These are phyloP conservation scores for Flaveria brownii DNA, from an alignment of 129 eudicot species.

Conservation along the genomic window DNA sequence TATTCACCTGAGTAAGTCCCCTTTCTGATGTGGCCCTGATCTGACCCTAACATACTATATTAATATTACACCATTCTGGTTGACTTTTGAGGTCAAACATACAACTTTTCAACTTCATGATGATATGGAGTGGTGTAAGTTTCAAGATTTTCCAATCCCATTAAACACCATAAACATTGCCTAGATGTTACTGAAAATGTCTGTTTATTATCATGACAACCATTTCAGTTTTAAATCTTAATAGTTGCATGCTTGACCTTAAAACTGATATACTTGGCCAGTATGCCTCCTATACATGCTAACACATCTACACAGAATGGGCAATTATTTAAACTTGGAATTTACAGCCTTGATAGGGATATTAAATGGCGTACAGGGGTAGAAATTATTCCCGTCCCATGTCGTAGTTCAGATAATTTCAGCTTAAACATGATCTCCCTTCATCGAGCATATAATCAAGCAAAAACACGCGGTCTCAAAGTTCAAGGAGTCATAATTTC, in stretches of 20 bases:
- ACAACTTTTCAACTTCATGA: constrained; percentile 36
- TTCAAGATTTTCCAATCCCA: constrained; percentile 25
- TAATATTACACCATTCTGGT: constrained; percentile 22
- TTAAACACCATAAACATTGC: constrained; percentile 5
- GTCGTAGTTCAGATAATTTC: constrained; percentile 84
- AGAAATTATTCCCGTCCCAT: constrained; percentile 71
- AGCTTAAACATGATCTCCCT: constrained; percentile 51
- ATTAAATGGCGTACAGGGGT: constrained; percentile 79
- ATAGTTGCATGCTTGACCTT: constrained; percentile 30
- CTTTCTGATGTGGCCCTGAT: too few species aligned
- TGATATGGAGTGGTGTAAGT: constrained; percentile 29
- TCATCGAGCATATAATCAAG: constrained; percentile 70
- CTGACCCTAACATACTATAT: too few species aligned
- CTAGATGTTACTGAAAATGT: not conserved
- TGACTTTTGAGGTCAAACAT: constrained; percentile 40
- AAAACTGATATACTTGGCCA: constrained; percentile 1
- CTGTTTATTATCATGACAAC: not conserved
- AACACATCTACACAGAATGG: not conserved
- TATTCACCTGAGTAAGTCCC: constrained; percentile 57
- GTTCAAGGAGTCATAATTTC: constrained; percentile 72
- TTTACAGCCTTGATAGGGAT: constrained; percentile 71
- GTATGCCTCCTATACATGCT: not conserved
- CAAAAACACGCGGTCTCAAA: constrained; percentile 72
- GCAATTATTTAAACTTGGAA: constrained; percentile 8
- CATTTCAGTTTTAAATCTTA: constrained; percentile 19